A percentile compares a stretch with the other conserved stretches of the same genome.
Evolutionary conservation across 2,329 filamentous ascomycete species (phyloP).

Genomic region (Emericellopsis atlantica): DNA sequence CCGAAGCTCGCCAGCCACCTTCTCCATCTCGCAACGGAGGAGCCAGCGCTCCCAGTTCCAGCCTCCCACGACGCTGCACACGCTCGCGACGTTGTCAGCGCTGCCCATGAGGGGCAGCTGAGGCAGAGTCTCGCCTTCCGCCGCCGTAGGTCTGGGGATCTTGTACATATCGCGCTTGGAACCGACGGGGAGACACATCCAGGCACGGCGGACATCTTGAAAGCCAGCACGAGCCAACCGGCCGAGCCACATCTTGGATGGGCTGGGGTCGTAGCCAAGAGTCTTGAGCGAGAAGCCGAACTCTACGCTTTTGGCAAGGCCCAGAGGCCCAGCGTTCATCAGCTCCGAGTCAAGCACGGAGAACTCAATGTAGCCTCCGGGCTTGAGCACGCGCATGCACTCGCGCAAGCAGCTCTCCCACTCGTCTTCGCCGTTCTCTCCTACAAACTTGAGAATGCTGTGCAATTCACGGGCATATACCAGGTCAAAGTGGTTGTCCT

Average conservation of each 20-base stretch:
- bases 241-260: slow-evolving; percentile 69
- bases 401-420: slow-evolving; percentile 78
- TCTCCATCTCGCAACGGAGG: slow-evolving; percentile 76
- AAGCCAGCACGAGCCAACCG: slow-evolving; percentile 69
- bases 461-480: slow-evolving; percentile 83
- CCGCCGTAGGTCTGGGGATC: slow-evolving; percentile 2
- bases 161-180: slow-evolving; percentile 19
- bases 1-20: slow-evolving; percentile 51
- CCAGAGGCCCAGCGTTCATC: slow-evolving; percentile 68
- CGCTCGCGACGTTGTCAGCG: slow-evolving; percentile 57
- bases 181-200: slow-evolving; percentile 82
- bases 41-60: slow-evolving; percentile 98
- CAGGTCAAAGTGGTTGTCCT: slow-evolving; percentile 76
- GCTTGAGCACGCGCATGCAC: slow-evolving; percentile 84
- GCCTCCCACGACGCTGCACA: slow-evolving; percentile 72
- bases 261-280: slow-evolving; percentile 75
- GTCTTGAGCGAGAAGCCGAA: slow-evolving; percentile 85
- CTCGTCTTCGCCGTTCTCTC: slow-evolving; percentile 62
- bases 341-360: slow-evolving; percentile 82
- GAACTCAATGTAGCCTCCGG: slow-evolving; percentile 87
- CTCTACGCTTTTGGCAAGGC: slow-evolving; percentile 75
- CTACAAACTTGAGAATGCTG: slow-evolving; percentile 63
- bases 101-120: slow-evolving; percentile 42
- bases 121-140: slow-evolving; percentile 24
- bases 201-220: slow-evolving; percentile 66